Evolutionary conservation across 441 rosid species (phyloP).

Genomic region (Metrosideros polymorpha): DNA sequence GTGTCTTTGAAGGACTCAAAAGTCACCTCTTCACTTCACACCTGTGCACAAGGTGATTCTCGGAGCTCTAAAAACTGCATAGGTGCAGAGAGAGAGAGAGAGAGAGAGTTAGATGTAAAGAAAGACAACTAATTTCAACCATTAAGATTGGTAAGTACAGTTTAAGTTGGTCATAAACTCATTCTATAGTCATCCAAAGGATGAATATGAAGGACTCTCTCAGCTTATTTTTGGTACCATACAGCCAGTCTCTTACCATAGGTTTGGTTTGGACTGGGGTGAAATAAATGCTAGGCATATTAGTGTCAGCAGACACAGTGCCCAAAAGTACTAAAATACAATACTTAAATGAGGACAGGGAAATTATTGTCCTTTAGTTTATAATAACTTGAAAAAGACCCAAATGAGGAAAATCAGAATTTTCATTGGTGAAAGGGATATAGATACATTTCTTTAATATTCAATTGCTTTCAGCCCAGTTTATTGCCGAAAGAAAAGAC

Average conservation of each 20-base stretch:
- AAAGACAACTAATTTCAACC: neutral
- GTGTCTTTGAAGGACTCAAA: slow-evolving; percentile 16
- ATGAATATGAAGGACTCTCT: neutral
- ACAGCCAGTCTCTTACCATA: neutral
- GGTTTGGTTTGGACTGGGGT: neutral
- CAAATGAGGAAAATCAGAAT: neutral
- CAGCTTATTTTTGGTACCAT: neutral
- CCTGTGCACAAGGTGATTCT: neutral
- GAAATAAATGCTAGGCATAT: neutral
- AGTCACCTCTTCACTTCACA: neutral
- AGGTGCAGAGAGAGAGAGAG: too few species aligned
- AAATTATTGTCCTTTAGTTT: neutral
- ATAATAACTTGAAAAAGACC: neutral
- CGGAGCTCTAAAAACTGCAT: neutral
- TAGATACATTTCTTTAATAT: neutral
- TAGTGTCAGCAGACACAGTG: neutral
- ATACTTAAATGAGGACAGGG: neutral
- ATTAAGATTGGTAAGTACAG: neutral
- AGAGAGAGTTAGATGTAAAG: neutral
- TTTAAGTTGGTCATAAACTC: neutral
- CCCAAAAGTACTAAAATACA: neutral
- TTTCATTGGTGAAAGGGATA: neutral
- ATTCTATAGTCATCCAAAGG: neutral
- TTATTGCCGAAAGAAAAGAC: neutral
- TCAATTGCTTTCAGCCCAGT: neutral